Evolutionary conservation across 2,329 filamentous ascomycete genomes (phyloP), one percentile per base, ranked within the genome.

Genomic region (Graphilbum ipis-grandicollis): DNA sequence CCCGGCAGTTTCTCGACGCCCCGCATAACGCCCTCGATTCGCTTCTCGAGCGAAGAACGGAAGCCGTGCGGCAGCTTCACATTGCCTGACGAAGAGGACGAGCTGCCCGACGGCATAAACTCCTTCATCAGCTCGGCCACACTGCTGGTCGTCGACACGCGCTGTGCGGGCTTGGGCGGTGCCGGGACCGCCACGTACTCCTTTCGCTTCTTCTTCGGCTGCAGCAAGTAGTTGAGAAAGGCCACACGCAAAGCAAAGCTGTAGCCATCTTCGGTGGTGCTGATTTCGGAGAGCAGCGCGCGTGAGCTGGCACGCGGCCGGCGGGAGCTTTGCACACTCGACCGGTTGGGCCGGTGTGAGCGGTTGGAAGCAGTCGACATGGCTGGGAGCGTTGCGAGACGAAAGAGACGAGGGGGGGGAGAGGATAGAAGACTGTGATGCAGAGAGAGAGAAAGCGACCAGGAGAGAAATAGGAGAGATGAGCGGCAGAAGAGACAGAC

Each of bases 81-180:
- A n/a, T n/a, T n/a, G 56, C 71, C 73, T 44, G 66, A 60, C 15
- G 63, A 60, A 44, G 56, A 62, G 15, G 37, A 39, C 30, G 60
- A 59, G 13, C 64, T 61, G 31, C 35, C 38, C 50, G 8, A 48
- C 21, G 52, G 53, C 34, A 67, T 61, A 52, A 94, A 88, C 56
- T 96, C 88, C 56, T 85, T 85, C 56, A 96, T 76, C 47, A 94
- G 64, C 54, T 92, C 83, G 48, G 79, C 75, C 40, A 93, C 80
- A 41, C 79, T 80, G 41, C 75, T 68, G 48, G 75, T 12, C n/a
- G 39, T 43, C 31, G 39, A 33, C 14, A 31, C 26, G 17, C 39
- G 41, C 26, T 35, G 35, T 8, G 25, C 25, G 19, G 40, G 40
- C 21, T 43, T 44, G n/a, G n/a, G n/a, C n/a, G 2, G 77, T 60